Base-by-base conservation (phyloP, 2,329 filamentous ascomycete genomes). In the Phialophora chinensis region DNA sequence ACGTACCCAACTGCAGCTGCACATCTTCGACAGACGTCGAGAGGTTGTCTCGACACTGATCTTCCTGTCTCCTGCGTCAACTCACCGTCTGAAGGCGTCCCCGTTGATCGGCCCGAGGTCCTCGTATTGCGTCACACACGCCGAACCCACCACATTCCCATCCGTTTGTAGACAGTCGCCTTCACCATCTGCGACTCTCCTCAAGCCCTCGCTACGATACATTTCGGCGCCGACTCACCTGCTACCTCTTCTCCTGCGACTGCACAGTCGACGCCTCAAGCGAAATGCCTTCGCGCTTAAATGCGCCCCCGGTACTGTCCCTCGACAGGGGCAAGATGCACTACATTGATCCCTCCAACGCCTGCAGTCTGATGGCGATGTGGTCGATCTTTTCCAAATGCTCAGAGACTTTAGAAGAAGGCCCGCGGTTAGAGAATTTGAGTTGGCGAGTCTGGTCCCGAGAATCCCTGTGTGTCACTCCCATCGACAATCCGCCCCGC, bases 381-480 rank as follows among this genome's bases (percentile, higher is more conserved):
- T 97, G 93, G 93, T 94, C 92, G 78, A 93, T 98, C 67, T 97
- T 98, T 77, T 94, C 93, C 60, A 92, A 93, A 81, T 97, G 94
- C 79, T 92, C 93, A 76, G 92, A 95, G 75, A 95, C 93, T 60
- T 90, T 98, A 77, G 92, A 97, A 77, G 91, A 98, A 79, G 95
- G 95, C 65, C 89, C 92, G 76, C 86, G 95, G 75, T 84, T 97
- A 77, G 95, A 98, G 79, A 98, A 99, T 81, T 84, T 99, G 70
- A 96, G 91, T 77, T 98, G 95, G 95, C 86, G 95, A 74, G 82
- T 98, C 68, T 98, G 93, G 94, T 96, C 92, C 74, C 87, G 93
- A 74, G 93, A 98, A 77, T 94, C 91, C 11, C 92, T 97, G 74
- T 96, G 93, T 70, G 78, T 83, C 72, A 74, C 83, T 67, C 80